Evolutionary conservation across 2,329 filamentous ascomycete species (phyloP), one percentile per base, ranked within the genome.

Genomic region (Aureobasidium sp.): DNA sequence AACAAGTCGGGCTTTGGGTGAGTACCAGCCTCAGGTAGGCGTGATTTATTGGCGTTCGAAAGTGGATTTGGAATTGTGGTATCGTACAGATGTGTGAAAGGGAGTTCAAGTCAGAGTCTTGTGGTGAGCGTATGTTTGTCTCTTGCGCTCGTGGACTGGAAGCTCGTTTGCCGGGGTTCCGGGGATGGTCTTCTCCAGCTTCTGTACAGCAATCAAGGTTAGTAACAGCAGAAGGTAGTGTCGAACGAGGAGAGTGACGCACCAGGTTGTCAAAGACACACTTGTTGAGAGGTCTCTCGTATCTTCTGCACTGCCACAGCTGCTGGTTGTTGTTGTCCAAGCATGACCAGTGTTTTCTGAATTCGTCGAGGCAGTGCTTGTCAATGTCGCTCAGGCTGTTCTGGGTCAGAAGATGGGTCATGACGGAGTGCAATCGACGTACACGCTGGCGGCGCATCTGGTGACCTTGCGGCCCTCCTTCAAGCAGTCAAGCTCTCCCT

Each of bases 301-400:
- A 81, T 71, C 86, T 86, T 70, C 94, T 85, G 81, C 94, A 99
- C 73, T 97, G 91, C 89, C 91, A 99, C 63, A 97, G 80, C 78
- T 96, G 90, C 73, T 99, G 94, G 81, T 99, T 99, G 81, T 95
- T 92, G 79, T 96, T 88, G 73, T 99, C 94, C 62, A 99, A 83
- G 73, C 94, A 99, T 71, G 90, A 82, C 91, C 92, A 99, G 80
- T 99, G 94, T 72, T 85, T 84, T 69, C 90, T 87, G 82, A 99
- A 99, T 77, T 96, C 84, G 65, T 87, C 82, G 61, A 99, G 80
- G 78, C 94, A 99, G 81, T 90, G 85, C 76, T 90, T 93, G 82
- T 97, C 97, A 79, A 99, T 87, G 75, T 99, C 94, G 71, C 93
- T 88, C 74, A 99, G 83, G 63, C 91, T 96, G 36, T 16, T 5